These are phyloP conservation scores for Cutaneotrichosporon sp. DNA, from an alignment of 1,284 basidiomycete genomes.

Conservation along the genomic window DNA sequence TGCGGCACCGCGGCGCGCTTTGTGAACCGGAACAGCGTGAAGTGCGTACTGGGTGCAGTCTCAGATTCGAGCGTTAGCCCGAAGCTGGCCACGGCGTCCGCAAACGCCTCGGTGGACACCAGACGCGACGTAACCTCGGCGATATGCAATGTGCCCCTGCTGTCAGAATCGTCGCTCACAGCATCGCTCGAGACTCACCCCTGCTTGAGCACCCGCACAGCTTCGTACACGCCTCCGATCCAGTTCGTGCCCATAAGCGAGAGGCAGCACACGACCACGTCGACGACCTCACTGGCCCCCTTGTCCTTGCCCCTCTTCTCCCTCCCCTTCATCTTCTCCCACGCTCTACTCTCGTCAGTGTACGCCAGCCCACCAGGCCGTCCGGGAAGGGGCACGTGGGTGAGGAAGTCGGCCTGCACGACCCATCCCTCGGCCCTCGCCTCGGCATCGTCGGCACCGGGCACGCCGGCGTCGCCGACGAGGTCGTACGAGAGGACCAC, in stretches of 20 bases:
- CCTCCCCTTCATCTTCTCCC: slow-evolving; percentile 52
- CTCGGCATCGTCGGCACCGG: slow-evolving; percentile 49
- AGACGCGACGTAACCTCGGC: slow-evolving; percentile 95
- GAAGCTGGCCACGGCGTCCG: slow-evolving; percentile 62
- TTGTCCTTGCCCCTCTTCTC: slow-evolving; percentile 12
- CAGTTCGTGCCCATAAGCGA: slow-evolving; percentile 98
- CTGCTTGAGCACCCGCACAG: slow-evolving; percentile 73
- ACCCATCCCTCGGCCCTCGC: slow-evolving; percentile 55
- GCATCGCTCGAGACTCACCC: slow-evolving; percentile 56
- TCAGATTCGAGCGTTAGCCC: slow-evolving; percentile 59
- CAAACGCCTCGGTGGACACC: slow-evolving; percentile 68
- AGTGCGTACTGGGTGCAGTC: slow-evolving; percentile 71
- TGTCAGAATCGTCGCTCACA: not conserved
- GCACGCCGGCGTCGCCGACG: slow-evolving; percentile 56
- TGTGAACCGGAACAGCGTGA: slow-evolving; percentile 77
- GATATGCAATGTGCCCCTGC: slow-evolving; percentile 79
- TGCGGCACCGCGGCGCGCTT: slow-evolving; percentile 57
- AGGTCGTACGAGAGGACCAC: slow-evolving; percentile 75
- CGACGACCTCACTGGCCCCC: slow-evolving; percentile 59
- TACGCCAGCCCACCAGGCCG: slow-evolving; percentile 52
- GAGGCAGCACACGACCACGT: slow-evolving; percentile 87
- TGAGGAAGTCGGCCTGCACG: slow-evolving; percentile 72
- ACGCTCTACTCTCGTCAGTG: slow-evolving; percentile 42
- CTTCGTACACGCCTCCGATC: slow-evolving; percentile 82
- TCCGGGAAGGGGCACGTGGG: slow-evolving; percentile 72